phyloP scores from a whole-genome alignment of 192 early-diverging fungal species.

The Coemansia pectinata region DNA sequence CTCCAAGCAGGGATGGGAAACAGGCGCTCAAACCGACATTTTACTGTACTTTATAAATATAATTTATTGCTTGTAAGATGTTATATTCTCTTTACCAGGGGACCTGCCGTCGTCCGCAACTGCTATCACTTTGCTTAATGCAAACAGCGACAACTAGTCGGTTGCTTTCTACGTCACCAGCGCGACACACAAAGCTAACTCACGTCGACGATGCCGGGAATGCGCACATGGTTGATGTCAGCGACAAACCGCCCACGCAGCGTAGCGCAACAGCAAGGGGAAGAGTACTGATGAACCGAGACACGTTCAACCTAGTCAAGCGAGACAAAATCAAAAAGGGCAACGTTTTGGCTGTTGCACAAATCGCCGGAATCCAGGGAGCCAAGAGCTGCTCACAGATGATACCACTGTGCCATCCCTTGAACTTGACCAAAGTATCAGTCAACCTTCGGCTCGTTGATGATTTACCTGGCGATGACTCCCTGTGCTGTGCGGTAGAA shows the following conservation, averaged over 20 bases:
- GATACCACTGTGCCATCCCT: slow-evolving; percentile 89
- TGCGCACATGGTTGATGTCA: slow-evolving; percentile 89
- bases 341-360: slow-evolving; percentile 84
- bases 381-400: slow-evolving; percentile 81
- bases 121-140: neutral
- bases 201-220: slow-evolving; percentile 79
- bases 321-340: slow-evolving; percentile 79
- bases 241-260: slow-evolving; percentile 64
- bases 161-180: neutral
- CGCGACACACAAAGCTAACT: slow-evolving; percentile 53
- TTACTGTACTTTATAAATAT: neutral
- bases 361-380: slow-evolving; percentile 87
- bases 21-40: neutral
- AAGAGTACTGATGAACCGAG: slow-evolving; percentile 63
- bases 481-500: slow-evolving; percentile 57
- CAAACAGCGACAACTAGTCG: neutral
- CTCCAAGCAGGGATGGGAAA: neutral
- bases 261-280: slow-evolving; percentile 77
- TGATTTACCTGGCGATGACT: neutral
- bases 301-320: slow-evolving; percentile 67
- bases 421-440: slow-evolving; percentile 67
- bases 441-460: slow-evolving; percentile 64
- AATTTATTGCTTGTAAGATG: neutral
- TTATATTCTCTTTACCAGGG: neutral
- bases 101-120: neutral